Conservation (phyloP, 2,329 filamentous ascomycete species). For the Colletotrichum abscissum region DNA sequence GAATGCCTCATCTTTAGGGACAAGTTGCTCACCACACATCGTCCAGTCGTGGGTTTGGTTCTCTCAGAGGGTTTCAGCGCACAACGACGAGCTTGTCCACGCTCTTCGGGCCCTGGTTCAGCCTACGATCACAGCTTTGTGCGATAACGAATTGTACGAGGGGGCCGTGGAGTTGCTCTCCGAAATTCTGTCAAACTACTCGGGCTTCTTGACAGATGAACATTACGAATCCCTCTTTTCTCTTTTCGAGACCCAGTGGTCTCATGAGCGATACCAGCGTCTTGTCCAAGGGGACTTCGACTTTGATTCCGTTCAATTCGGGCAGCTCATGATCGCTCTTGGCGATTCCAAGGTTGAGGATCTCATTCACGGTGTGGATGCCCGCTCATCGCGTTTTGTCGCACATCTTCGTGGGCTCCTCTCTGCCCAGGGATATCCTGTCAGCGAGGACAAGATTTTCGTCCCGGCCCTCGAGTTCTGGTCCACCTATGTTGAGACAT, state of each 20-base stretch:
- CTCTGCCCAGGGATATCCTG: constrained; percentile 72
- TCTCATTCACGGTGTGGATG: constrained; percentile 64
- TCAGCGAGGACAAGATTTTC: constrained; percentile 80
- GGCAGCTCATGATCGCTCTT: constrained; percentile 74
- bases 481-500: constrained; percentile 79
- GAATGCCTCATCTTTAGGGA: neutral
- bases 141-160: constrained; percentile 68
- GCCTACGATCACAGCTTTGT: constrained; percentile 70
- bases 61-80: constrained; percentile 71
- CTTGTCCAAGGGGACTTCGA: constrained; percentile 71
- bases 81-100: constrained; percentile 66
- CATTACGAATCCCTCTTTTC: constrained; percentile 68
- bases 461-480: constrained; percentile 83
- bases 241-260: constrained; percentile 72
- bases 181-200: constrained; percentile 74
- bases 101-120: constrained; percentile 70
- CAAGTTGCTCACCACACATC: constrained; percentile 19
- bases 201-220: constrained; percentile 67
- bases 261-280: constrained; percentile 63
- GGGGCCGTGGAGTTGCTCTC: constrained; percentile 72
- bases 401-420: constrained; percentile 73
- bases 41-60: constrained; percentile 79
- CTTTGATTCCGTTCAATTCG: constrained; percentile 73
- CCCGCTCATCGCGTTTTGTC: constrained; percentile 65
- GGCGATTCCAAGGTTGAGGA: constrained; percentile 73